These are phyloP conservation scores for Magnaporthales sp. DNA, from an alignment of 2,329 filamentous ascomycete species.

Conservation along the genomic window DNA sequence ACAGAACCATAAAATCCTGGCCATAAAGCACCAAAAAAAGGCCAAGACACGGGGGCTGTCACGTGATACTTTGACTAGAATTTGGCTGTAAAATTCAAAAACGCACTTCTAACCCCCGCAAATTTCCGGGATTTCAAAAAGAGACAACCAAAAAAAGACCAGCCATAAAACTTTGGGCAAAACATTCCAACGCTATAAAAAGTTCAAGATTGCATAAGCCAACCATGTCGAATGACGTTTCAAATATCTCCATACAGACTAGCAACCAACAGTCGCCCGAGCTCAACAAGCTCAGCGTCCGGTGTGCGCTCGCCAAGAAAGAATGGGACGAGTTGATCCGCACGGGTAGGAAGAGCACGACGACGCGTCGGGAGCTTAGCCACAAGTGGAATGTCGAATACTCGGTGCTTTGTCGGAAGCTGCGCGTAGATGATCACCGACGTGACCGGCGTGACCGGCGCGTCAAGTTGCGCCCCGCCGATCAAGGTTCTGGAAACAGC, in stretches of 20 bases:
- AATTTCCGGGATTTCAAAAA: background rate
- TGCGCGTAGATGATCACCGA: background rate
- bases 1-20: no score
- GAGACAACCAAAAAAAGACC: background rate
- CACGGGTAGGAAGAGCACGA: background rate
- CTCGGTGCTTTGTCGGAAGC: background rate
- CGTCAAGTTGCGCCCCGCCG: background rate
- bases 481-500: background rate
- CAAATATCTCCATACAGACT: background rate
- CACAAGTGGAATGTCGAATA: background rate
- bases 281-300: background rate
- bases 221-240: background rate
- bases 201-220: background rate
- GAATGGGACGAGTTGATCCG: constrained; percentile 1
- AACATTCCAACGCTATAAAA: background rate
- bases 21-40: no score
- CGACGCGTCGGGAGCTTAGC: background rate
- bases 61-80: background rate
- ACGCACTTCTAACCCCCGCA: background rate
- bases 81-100: background rate
- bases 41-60: background rate
- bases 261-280: background rate
- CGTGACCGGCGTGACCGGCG: no score
- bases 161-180: background rate
- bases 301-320: background rate